A percentile compares a stretch with the other conserved stretches of the same genome.
Evolutionary conservation across 495 filamentous ascomycete genomes (phyloP).

Genomic region (Choiromyces venosus): DNA sequence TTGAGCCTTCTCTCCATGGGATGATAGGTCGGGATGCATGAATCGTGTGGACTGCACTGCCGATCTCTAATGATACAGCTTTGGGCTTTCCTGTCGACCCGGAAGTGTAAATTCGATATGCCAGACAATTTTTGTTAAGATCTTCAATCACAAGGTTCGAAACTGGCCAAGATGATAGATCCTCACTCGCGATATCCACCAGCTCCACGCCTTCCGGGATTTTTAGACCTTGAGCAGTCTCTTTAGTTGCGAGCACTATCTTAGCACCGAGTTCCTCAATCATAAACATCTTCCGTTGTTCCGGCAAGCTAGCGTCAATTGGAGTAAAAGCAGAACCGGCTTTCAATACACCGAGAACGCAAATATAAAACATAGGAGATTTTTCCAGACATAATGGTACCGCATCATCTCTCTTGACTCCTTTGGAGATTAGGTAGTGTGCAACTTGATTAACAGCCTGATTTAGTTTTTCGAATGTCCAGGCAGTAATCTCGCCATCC

Average conservation of each 20-base stretch:
- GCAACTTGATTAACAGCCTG: conserved; percentile 43
- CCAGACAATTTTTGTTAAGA: conserved; percentile 35
- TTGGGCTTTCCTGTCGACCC: conserved; percentile 46
- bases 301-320: conserved; percentile 43
- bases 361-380: conserved; percentile 45
- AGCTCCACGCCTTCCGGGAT: not conserved
- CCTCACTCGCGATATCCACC: conserved; percentile 21
- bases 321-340: conserved; percentile 46
- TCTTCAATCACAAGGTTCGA: conserved; percentile 26
- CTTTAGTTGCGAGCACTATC: conserved; percentile 26
- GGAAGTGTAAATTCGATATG: conserved; percentile 46
- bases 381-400: conserved; percentile 44
- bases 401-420: conserved; percentile 42
- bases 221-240: conserved; percentile 24
- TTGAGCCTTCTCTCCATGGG: conserved; percentile 42
- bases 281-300: conserved; percentile 44
- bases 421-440: conserved; percentile 39
- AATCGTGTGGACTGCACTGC: conserved; percentile 44
- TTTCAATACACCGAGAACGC: conserved; percentile 45
- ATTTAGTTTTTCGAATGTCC: conserved; percentile 43
- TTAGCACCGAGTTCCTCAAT: conserved; percentile 43
- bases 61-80: conserved; percentile 45
- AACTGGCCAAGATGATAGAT: conserved; percentile 10
- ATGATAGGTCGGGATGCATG: conserved; percentile 39
- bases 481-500: conserved; percentile 30